A percentile compares a stretch with the other conserved stretches of the same genome.
Conservation (phyloP, 1,139 yeast genomes). For the Yamadazyma blattariae region DNA sequence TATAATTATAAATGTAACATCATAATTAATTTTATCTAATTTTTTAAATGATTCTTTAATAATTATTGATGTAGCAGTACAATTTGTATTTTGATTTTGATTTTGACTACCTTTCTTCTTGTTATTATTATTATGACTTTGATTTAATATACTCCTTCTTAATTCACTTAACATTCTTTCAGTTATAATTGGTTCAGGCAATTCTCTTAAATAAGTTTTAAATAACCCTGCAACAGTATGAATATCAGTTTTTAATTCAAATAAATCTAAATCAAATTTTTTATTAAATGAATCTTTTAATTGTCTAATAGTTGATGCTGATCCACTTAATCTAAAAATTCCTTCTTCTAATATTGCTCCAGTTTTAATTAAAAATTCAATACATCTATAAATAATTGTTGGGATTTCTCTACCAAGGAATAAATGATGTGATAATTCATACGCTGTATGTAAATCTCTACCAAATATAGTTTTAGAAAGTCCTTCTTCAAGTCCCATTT, state of each 20-base stretch:
- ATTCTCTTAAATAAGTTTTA: slow-evolving; percentile 69
- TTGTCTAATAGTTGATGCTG: slow-evolving; percentile 72
- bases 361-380: slow-evolving; percentile 62
- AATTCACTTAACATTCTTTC: slow-evolving; percentile 39
- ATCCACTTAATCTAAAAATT: slow-evolving; percentile 85
- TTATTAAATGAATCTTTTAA: slow-evolving; percentile 68
- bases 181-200: slow-evolving; percentile 67
- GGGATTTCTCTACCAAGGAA: slow-evolving; percentile 58
- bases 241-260: slow-evolving; percentile 51
- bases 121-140: slow-evolving; percentile 10
- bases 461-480: slow-evolving; percentile 58
- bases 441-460: slow-evolving; percentile 53
- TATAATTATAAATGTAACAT: slow-evolving; percentile 64
- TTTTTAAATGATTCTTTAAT: slow-evolving; percentile 29
- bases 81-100: slow-evolving; percentile 15
- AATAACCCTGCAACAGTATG: slow-evolving; percentile 79
- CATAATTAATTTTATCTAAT: slow-evolving; percentile 47
- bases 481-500: slow-evolving; percentile 37
- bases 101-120: too few species aligned
- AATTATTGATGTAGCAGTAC: slow-evolving; percentile 24
- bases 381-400: slow-evolving; percentile 71
- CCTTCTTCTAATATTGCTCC: slow-evolving; percentile 88
- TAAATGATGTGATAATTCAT: slow-evolving; percentile 46
- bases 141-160: slow-evolving; percentile 22
- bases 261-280: slow-evolving; percentile 67